phyloP scores from a whole-genome alignment of 306 rosid species.

The Coriaria nepalensis region DNA sequence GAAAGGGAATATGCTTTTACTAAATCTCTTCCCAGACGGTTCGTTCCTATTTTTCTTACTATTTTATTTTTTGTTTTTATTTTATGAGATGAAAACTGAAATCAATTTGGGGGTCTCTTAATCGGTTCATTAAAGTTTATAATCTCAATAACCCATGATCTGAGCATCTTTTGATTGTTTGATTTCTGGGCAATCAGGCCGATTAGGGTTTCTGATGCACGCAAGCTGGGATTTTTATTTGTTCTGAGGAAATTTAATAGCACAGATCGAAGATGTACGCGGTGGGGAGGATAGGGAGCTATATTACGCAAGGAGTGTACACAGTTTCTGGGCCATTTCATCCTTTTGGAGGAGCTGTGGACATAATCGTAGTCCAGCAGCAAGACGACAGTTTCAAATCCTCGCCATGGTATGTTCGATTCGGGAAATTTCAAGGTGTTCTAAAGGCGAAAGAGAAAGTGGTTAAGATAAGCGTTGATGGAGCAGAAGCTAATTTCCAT shows the following conservation, averaged over 20 bases:
- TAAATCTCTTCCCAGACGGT: conserved; percentile 15
- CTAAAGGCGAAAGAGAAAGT: conserved; percentile 62
- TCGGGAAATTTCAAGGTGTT: conserved; percentile 93
- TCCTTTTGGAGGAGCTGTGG: conserved; percentile 96
- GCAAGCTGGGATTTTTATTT: no score
- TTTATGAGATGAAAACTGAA: no score
- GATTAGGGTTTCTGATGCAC: neutral
- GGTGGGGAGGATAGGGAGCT: conserved; percentile 66
- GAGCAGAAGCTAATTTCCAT: conserved; percentile 41
- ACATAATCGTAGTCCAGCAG: conserved; percentile 77
- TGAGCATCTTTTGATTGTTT: no score
- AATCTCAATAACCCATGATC: no score
- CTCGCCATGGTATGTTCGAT: conserved; percentile 82
- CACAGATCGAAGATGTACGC: conserved; percentile 51
- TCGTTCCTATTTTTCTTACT: conserved; percentile 7
- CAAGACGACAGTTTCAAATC: conserved; percentile 76
- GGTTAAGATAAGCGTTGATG: conserved; percentile 59
- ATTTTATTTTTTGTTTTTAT: neutral
- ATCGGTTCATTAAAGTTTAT: no score
- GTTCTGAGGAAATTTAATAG: neutral
- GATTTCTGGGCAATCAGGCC: conserved; percentile 11
- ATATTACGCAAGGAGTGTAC: conserved; percentile 59
- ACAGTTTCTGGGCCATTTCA: conserved; percentile 74
- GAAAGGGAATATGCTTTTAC: conserved; percentile 35
- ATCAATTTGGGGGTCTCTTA: no score